Conservation (phyloP, 2,329 filamentous ascomycete species). For the Endothia cerciana region DNA sequence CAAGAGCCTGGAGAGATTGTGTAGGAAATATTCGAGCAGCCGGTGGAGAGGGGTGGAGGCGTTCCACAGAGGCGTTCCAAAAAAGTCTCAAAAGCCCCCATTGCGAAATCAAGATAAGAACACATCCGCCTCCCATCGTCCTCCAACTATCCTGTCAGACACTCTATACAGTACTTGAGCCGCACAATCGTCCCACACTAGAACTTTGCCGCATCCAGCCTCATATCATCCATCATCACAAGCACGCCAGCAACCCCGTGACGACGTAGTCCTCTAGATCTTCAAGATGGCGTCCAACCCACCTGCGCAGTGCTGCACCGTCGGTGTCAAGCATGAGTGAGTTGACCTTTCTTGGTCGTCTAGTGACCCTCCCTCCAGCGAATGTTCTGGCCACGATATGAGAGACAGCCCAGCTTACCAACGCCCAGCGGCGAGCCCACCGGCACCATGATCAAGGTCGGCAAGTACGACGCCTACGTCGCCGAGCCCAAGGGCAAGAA, state of each 20-base stretch:
- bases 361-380: not conserved
- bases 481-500: slow-evolving; percentile 48
- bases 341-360: slow-evolving; percentile 33
- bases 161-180: not conserved
- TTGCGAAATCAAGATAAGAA: not conserved
- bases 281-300: slow-evolving; percentile 57
- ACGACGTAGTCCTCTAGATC: slow-evolving; percentile 17
- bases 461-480: slow-evolving; percentile 54
- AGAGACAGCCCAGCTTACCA: not conserved
- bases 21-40: not conserved
- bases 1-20: not conserved
- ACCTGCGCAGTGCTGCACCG: slow-evolving; percentile 55
- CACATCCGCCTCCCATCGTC: not conserved
- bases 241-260: not conserved
- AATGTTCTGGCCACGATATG: not conserved
- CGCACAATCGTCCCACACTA: not conserved
- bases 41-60: slow-evolving; percentile 8
- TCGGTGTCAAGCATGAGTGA: slow-evolving; percentile 58
- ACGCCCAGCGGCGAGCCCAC: slow-evolving; percentile 50
- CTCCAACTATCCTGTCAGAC: not conserved
- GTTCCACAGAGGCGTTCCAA: not conserved
- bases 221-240: not conserved
- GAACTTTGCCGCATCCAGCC: not conserved
- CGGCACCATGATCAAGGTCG: slow-evolving; percentile 52
- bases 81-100: not conserved